Conservation (phyloP, 352 stramenopile species). For the Aphanomyces euteiches region DNA sequence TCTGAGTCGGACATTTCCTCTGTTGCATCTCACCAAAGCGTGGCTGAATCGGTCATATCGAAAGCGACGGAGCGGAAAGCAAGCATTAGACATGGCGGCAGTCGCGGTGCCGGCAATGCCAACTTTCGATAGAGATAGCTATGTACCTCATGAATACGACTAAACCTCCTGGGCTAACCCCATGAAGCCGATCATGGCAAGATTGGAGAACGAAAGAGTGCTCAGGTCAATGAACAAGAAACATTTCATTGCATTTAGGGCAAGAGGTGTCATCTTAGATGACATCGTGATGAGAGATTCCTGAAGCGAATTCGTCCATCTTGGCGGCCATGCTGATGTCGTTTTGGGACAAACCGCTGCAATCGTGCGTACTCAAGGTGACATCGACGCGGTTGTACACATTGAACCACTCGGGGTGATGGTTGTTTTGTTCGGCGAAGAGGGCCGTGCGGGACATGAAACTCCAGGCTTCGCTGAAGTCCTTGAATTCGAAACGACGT, state of each 20-base stretch:
- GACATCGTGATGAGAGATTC: slow-evolving; percentile 26
- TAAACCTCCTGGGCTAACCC: too few species aligned
- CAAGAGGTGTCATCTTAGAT: too few species aligned
- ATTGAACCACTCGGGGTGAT: slow-evolving; percentile 99
- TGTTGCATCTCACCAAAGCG: slow-evolving; percentile 53
- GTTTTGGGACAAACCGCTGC: slow-evolving; percentile 89
- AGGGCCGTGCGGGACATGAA: slow-evolving; percentile 77
- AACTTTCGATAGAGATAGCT: slow-evolving; percentile 11
- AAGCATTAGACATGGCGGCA: slow-evolving; percentile 34
- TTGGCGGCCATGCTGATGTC: slow-evolving; percentile 64
- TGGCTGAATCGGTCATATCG: slow-evolving; percentile 75
- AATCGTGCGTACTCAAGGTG: slow-evolving; percentile 96
- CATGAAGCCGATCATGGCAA: too few species aligned
- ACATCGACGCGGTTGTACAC: slow-evolving; percentile 97
- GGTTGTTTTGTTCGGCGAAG: slow-evolving; percentile 87
- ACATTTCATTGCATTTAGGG: too few species aligned
- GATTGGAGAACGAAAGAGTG: too few species aligned
- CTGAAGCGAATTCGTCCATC: slow-evolving; percentile 65
- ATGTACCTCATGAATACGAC: too few species aligned
- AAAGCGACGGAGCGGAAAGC: slow-evolving; percentile 63
- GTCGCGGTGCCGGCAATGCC: slow-evolving; percentile 6
- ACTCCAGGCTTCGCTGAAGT: slow-evolving; percentile 77
- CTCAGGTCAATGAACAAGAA: too few species aligned
- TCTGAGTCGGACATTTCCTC: slow-evolving; percentile 54
- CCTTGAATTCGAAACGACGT: slow-evolving; percentile 75